These are phyloP conservation scores for Omphalea diandra DNA, from an alignment of 441 rosid species.

Conservation along the genomic window DNA sequence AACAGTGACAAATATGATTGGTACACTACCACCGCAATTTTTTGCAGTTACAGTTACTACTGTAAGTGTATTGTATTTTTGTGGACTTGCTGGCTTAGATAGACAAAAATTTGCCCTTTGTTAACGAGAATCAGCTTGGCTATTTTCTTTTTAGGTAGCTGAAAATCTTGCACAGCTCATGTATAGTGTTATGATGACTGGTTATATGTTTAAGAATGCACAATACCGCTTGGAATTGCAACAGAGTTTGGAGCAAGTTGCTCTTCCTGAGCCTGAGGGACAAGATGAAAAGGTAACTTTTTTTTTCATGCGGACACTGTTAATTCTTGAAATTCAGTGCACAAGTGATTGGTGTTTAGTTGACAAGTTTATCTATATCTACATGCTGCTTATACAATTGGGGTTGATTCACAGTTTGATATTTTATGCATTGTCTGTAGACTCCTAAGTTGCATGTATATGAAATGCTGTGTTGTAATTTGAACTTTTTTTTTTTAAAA, in stretches of 20 bases:
- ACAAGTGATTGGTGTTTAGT: background rate
- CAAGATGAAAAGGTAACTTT: conserved; percentile 53
- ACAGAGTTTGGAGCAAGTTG: conserved; percentile 86
- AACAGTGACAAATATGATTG: conserved; percentile 92
- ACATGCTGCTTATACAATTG: background rate
- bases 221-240: conserved; percentile 91
- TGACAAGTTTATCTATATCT: background rate
- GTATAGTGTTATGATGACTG: conserved; percentile 98
- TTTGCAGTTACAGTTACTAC: conserved; percentile 78
- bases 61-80: conserved; percentile 45
- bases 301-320: background rate
- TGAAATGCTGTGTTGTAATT: background rate
- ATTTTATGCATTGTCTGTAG: background rate
- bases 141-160: conserved; percentile 64
- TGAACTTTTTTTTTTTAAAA: background rate
- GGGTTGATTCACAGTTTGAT: background rate
- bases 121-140: conserved; percentile 11
- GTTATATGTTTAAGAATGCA: conserved; percentile 95
- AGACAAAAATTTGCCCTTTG: background rate
- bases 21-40: conserved; percentile 88
- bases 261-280: conserved; percentile 80
- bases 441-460: background rate
- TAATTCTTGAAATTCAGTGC: background rate
- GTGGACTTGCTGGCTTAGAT: conserved; percentile 1
- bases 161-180: conserved; percentile 97